Evolutionary conservation across 805 yeast genomes (phyloP).

Genomic region (Metschnikowia shivogae): DNA sequence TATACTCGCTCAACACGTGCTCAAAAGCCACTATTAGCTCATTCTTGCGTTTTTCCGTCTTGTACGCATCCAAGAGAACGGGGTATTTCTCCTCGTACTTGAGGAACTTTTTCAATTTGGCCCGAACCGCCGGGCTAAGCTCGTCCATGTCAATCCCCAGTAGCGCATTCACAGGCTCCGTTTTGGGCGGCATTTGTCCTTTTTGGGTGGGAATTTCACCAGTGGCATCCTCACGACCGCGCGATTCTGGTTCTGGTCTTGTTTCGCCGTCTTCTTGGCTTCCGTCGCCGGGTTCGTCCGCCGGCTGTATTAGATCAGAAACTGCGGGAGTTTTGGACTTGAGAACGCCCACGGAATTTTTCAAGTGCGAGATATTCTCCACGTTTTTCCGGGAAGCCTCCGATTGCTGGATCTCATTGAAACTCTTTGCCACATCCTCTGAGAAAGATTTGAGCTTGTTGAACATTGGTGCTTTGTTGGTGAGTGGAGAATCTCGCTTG

Average conservation of each 20-base stretch:
- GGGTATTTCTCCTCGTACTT: conserved; percentile 94
- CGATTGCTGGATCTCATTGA: conserved; percentile 30
- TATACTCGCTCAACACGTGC: conserved; percentile 64
- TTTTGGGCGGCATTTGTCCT: not conserved
- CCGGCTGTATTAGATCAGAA: conserved; percentile 44
- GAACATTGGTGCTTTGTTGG: conserved; percentile 26
- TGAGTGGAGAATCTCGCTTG: not conserved
- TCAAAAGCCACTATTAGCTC: conserved; percentile 63
- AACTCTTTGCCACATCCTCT: conserved; percentile 43
- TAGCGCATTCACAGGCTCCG: conserved; percentile 10
- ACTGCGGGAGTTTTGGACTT: conserved; percentile 46
- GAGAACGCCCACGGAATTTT: conserved; percentile 32
- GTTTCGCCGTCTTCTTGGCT: conserved; percentile 4
- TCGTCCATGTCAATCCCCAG: conserved; percentile 32
- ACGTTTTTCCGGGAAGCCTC: conserved; percentile 10
- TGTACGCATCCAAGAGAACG: conserved; percentile 74
- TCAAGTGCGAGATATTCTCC: conserved; percentile 26
- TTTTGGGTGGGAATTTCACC: not conserved
- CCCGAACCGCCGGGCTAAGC: conserved; percentile 53
- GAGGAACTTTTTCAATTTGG: conserved; percentile 67
- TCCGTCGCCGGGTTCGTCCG: conserved; percentile 30
- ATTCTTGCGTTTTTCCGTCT: conserved; percentile 66
- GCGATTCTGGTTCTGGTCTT: not conserved
- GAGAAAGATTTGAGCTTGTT: conserved; percentile 39
- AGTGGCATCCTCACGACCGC: not conserved